Percentiles rank a stretch among this genome's conserved stretches.
Conservation (phyloP, 768 basidiomycete species). For the Dentipellis sp. region DNA sequence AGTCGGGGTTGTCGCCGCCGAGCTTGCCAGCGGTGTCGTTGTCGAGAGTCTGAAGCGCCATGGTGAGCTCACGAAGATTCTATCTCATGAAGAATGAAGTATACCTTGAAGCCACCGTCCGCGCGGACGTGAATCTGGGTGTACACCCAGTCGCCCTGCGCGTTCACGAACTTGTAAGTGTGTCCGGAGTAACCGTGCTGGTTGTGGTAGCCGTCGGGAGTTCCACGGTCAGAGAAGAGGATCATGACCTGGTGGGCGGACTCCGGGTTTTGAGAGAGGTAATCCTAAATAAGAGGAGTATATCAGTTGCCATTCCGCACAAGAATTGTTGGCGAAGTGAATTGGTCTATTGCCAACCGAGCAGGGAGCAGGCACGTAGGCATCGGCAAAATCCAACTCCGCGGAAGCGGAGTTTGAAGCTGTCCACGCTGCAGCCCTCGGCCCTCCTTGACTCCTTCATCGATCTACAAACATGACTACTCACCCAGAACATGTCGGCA, state of each 20-base stretch:
- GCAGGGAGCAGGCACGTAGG: background rate
- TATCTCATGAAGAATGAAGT: slow-evolving; percentile 26
- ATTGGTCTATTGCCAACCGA: too few species aligned
- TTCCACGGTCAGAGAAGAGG: slow-evolving; percentile 91
- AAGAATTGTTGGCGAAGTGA: background rate
- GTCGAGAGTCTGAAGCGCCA: slow-evolving; percentile 50
- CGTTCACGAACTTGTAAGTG: slow-evolving; percentile 83
- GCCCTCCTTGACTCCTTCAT: background rate
- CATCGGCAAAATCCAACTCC: background rate
- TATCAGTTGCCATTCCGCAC: background rate
- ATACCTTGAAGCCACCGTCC: slow-evolving; percentile 64
- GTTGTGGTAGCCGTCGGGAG: slow-evolving; percentile 80
- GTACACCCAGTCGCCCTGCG: slow-evolving; percentile 77
- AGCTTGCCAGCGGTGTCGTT: slow-evolving; percentile 54
- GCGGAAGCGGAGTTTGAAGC: background rate
- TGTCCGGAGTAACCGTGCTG: slow-evolving; percentile 93
- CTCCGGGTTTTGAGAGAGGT: slow-evolving; percentile 80
- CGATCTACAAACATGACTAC: slow-evolving; percentile 9
- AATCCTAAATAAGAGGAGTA: slow-evolving; percentile 49
- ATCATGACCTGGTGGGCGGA: slow-evolving; percentile 87
- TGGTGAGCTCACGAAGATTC: background rate
- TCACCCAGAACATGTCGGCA: slow-evolving; percentile 76
- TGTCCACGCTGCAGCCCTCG: background rate
- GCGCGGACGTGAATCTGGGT: slow-evolving; percentile 77
- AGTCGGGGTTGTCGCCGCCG: slow-evolving; percentile 75